phyloP scores from a whole-genome alignment of 495 filamentous ascomycete species.

The Podospora conica region DNA sequence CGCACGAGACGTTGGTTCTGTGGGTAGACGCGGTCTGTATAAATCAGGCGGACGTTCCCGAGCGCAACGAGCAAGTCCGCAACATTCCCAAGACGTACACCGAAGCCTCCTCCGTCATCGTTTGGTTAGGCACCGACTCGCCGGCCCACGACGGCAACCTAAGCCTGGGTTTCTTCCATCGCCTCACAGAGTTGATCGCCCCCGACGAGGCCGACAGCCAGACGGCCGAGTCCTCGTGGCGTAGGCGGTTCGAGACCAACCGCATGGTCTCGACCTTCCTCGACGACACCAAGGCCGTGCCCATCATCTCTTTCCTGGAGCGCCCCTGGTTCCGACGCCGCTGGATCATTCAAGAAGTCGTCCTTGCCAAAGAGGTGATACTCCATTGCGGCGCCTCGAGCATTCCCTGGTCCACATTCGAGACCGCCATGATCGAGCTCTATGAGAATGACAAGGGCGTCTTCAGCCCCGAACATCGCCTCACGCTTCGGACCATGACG shows the following conservation, averaged over 20 bases:
- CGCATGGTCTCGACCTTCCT: background rate
- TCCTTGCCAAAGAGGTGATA: background rate
- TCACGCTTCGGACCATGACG: background rate
- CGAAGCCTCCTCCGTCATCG: no score
- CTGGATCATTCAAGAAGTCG: slow-evolving; percentile 6
- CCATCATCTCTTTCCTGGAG: background rate
- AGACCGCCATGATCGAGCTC: background rate
- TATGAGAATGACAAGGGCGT: background rate
- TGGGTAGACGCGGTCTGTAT: no score
- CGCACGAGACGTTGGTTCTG: no score
- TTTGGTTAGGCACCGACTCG: no score
- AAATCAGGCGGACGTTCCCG: no score
- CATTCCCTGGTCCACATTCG: slow-evolving; percentile 2
- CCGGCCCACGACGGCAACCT: no score
- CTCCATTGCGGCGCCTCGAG: slow-evolving; percentile 4
- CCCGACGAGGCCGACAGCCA: no score
- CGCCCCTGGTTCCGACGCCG: background rate
- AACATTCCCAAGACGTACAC: no score
- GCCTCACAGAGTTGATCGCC: no score
- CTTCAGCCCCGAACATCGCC: background rate
- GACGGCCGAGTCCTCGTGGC: no score
- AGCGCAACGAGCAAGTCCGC: no score
- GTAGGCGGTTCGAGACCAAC: background rate
- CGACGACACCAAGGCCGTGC: background rate
- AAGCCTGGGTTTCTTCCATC: no score